Evolutionary conservation across 139 green algal species (phyloP).

Genomic region (Chlorella sp.): DNA sequence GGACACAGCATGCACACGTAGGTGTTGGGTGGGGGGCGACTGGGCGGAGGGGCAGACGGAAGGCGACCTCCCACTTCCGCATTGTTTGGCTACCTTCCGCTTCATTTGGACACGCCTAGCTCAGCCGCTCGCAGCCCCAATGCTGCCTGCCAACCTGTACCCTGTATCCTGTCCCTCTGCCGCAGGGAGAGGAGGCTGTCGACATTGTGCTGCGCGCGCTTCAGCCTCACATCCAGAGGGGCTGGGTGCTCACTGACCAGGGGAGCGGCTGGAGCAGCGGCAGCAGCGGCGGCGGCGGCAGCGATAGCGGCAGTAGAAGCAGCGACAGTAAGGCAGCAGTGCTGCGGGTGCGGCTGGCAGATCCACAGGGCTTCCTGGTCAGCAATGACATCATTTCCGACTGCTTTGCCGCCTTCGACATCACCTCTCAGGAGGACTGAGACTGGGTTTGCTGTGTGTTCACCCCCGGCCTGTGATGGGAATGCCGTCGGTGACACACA

Average conservation of each 20-base stretch:
- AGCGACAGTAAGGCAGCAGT: neutral
- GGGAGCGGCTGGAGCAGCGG: neutral
- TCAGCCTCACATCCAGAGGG: constrained; percentile 33
- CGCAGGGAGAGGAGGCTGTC: constrained; percentile 18
- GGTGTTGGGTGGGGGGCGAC: too few species aligned
- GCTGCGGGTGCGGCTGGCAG: constrained; percentile 61
- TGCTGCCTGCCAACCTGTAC: too few species aligned
- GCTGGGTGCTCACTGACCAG: constrained; percentile 30
- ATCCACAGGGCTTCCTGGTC: constrained; percentile 87
- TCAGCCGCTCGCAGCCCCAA: too few species aligned
- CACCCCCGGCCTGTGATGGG: too few species aligned
- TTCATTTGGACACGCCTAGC: too few species aligned
- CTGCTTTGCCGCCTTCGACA: constrained; percentile 72
- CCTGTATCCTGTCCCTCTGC: neutral
- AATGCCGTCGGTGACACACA: too few species aligned
- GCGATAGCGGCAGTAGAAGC: neutral
- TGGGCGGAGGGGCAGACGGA: too few species aligned
- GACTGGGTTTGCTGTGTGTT: neutral
- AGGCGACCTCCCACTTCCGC: too few species aligned
- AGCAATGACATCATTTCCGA: constrained; percentile 89
- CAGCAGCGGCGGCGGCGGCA: neutral
- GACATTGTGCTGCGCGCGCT: constrained; percentile 42
- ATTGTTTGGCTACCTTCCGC: too few species aligned
- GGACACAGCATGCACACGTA: too few species aligned
- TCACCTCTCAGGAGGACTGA: neutral